phyloP scores from a whole-genome alignment of 1,139 yeast genomes.

The Saccharomyces pastorianus region DNA sequence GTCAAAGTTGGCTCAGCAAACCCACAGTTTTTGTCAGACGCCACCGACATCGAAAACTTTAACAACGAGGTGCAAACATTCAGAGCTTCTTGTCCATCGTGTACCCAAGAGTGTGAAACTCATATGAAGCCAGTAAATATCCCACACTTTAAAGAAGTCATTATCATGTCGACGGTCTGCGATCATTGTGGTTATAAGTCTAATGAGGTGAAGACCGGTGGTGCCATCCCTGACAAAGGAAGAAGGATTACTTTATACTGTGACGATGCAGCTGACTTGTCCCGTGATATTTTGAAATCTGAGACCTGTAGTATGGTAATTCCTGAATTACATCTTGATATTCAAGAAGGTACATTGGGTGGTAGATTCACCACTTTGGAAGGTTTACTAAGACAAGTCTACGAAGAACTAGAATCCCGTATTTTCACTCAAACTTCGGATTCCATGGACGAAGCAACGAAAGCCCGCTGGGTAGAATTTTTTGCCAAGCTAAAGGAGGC shows the following conservation, averaged over 20 bases:
- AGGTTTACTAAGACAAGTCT: constrained; percentile 82
- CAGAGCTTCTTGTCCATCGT: constrained; percentile 85
- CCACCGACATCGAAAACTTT: constrained; percentile 76
- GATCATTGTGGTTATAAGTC: constrained; percentile 92
- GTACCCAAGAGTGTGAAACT: constrained; percentile 68
- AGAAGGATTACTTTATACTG: constrained; percentile 63
- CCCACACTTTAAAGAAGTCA: constrained; percentile 96
- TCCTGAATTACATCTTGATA: constrained; percentile 85
- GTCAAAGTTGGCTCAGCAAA: constrained; percentile 14
- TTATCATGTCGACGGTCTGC: constrained; percentile 92
- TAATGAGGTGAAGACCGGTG: constrained; percentile 97
- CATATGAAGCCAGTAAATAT: constrained; percentile 95
- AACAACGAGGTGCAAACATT: constrained; percentile 88
- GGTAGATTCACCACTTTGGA: constrained; percentile 96
- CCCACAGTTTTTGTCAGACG: constrained; percentile 45
- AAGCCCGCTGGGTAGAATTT: constrained; percentile 72
- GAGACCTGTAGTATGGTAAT: constrained; percentile 83
- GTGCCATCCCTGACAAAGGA: constrained; percentile 86
- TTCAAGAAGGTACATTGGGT: constrained; percentile 94
- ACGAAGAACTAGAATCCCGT: constrained; percentile 78
- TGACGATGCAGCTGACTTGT: constrained; percentile 87
- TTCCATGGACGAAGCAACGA: constrained; percentile 76
- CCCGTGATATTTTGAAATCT: constrained; percentile 88
- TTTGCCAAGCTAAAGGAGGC: constrained; percentile 72
- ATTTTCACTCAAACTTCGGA: constrained; percentile 84